Conservation (phyloP, 331 rosid species). For the Rosa hybrid region DNA sequence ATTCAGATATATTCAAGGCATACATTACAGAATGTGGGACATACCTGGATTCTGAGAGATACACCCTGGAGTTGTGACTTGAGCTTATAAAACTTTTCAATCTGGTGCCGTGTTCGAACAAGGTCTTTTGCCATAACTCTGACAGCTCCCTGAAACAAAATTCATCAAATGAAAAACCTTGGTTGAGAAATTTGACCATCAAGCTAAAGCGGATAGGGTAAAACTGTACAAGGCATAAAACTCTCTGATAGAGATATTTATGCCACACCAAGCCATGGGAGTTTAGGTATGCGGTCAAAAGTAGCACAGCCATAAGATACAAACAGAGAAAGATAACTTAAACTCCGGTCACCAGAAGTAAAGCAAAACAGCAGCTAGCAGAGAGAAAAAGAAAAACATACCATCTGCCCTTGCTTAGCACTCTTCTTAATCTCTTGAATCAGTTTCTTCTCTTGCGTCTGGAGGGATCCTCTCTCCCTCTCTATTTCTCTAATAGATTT, state of each 20-base stretch:
- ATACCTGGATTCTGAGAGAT: conserved; percentile 95
- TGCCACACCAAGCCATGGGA: not conserved
- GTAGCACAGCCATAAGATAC: not conserved
- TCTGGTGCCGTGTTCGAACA: conserved; percentile 96
- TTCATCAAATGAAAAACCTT: conserved; percentile 23
- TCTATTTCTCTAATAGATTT: conserved; percentile 96
- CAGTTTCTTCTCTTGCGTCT: conserved; percentile 89
- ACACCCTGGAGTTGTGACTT: conserved; percentile 99
- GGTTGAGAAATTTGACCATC: conserved; percentile 3
- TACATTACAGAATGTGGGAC: not conserved
- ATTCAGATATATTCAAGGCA: not conserved
- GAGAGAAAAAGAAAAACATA: conserved; percentile 31
- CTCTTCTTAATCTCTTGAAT: conserved; percentile 93
- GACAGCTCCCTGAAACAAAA: conserved; percentile 85
- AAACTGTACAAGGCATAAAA: not conserved
- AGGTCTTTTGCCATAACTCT: conserved; percentile 99
- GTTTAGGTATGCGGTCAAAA: not conserved
- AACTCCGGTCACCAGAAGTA: not conserved
- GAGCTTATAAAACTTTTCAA: conserved; percentile 97
- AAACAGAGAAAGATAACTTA: not conserved
- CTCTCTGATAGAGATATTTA: not conserved
- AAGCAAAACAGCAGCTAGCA: not conserved
- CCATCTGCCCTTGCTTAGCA: conserved; percentile 99
- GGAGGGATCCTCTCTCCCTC: conserved; percentile 92
- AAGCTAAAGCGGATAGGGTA: not conserved